A percentile compares a stretch with the other conserved stretches of the same genome.
Evolutionary conservation across 2,329 filamentous ascomycete genomes (phyloP).

Genomic region (Aspergillus nomiae): DNA sequence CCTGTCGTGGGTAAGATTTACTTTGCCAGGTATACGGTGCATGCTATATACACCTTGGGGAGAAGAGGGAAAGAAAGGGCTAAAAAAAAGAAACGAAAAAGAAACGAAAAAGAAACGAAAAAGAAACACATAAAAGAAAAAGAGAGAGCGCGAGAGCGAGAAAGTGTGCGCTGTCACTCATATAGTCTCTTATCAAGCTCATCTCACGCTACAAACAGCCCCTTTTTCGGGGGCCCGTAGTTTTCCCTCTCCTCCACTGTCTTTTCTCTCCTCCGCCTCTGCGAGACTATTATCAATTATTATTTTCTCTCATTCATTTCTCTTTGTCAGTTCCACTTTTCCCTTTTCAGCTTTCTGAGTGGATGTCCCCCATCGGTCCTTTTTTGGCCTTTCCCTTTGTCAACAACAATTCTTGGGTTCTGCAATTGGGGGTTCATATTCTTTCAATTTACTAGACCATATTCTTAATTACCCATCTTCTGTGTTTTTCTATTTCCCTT

Average conservation of each 20-base stretch:
- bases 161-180: not conserved
- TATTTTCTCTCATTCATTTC: constrained; percentile 9
- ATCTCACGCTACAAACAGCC: not conserved
- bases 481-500: not conserved
- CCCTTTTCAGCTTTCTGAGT: constrained; percentile 2
- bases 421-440: not conserved
- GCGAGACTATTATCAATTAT: constrained; percentile 6
- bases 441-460: not conserved
- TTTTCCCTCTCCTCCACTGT: constrained; percentile 1
- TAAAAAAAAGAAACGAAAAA: not conserved
- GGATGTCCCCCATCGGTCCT: not conserved
- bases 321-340: constrained; percentile 5
- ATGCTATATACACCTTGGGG: not conserved
- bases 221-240: constrained; percentile 11
- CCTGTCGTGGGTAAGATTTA: not conserved
- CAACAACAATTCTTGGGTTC: not conserved
- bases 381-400: constrained; percentile 1
- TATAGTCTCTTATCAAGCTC: not conserved
- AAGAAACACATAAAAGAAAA: not conserved
- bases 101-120: not conserved
- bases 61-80: not conserved
- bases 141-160: not conserved
- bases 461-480: not conserved
- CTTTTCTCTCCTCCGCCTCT: constrained; percentile 8
- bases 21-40: not conserved